These are phyloP conservation scores for Cinnamomum micranthum DNA, from an alignment of 164 flowering plant species.

Conservation along the genomic window DNA sequence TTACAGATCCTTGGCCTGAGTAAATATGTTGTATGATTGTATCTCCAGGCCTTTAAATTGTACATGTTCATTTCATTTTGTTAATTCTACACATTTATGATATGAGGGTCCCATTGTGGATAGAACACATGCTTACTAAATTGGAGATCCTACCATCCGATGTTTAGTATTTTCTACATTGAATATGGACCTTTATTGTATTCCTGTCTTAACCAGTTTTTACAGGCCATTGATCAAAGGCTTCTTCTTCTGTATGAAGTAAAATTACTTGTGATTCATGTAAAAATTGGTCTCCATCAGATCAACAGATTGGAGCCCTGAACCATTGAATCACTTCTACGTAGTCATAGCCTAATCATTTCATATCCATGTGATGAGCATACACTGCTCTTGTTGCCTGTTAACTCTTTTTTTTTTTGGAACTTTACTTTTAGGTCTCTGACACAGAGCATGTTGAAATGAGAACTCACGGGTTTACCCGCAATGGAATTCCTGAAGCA, in stretches of 20 bases:
- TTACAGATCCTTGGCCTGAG: background rate
- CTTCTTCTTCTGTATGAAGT: background rate
- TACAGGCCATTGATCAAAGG: background rate
- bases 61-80: background rate
- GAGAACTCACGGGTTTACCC: constrained; percentile 56
- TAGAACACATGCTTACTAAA: background rate
- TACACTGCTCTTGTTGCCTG: background rate
- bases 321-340: too few species aligned
- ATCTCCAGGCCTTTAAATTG: background rate
- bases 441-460: constrained; percentile 40
- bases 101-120: background rate
- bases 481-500: constrained; percentile 62
- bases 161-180: background rate
- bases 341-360: background rate
- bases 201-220: background rate
- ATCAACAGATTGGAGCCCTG: too few species aligned
- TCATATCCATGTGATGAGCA: background rate
- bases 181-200: background rate
- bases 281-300: too few species aligned
- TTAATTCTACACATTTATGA: background rate
- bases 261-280: background rate
- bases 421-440: constrained; percentile 35
- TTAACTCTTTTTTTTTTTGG: too few species aligned
- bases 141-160: background rate
- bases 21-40: background rate